These are phyloP conservation scores for Fomitopsis schrenkii DNA, from an alignment of 1,284 basidiomycete species.

Conservation along the genomic window DNA sequence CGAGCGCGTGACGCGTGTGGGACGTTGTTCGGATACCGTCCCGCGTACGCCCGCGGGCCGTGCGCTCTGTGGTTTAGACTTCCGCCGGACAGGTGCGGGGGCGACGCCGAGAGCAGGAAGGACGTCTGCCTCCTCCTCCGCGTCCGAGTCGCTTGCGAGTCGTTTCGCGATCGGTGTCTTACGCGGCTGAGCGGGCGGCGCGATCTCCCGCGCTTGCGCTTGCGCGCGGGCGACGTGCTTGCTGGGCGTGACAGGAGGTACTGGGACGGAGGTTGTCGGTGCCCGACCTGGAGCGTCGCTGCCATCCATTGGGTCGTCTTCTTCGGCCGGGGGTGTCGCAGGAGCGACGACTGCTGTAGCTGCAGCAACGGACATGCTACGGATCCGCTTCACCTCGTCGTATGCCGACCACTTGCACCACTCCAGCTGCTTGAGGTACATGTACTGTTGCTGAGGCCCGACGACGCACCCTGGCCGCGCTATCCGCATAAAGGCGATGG, in stretches of 20 bases:
- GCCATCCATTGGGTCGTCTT: slow-evolving; percentile 53
- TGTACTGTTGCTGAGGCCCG: slow-evolving; percentile 91
- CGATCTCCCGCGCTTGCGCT: slow-evolving; percentile 62
- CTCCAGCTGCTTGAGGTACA: slow-evolving; percentile 94
- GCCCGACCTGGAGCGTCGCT: slow-evolving; percentile 30
- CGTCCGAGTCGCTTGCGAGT: slow-evolving; percentile 56
- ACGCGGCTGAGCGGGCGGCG: slow-evolving; percentile 78
- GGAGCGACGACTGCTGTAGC: slow-evolving; percentile 58
- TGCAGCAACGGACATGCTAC: slow-evolving; percentile 36
- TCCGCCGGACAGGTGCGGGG: slow-evolving; percentile 33
- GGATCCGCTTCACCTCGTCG: slow-evolving; percentile 62
- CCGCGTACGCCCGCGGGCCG: slow-evolving; percentile 37
- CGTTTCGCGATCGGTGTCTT: slow-evolving; percentile 81
- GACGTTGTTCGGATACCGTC: slow-evolving; percentile 63
- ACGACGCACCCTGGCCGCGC: slow-evolving; percentile 96
- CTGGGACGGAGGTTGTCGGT: slow-evolving; percentile 27
- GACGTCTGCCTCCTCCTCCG: slow-evolving; percentile 55
- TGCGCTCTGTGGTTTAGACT: slow-evolving; percentile 40
- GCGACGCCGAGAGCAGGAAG: slow-evolving; percentile 57
- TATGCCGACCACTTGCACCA: slow-evolving; percentile 92
- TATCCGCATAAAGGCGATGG: slow-evolving; percentile 97
- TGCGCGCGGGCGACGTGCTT: slow-evolving; percentile 66
- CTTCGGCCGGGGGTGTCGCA: slow-evolving; percentile 78
- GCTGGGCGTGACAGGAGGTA: slow-evolving; percentile 76
- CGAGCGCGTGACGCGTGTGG: slow-evolving; percentile 70